Evolutionary conservation across 2,329 filamentous ascomycete species (phyloP).

Genomic region (Trichoderma sp.): DNA sequence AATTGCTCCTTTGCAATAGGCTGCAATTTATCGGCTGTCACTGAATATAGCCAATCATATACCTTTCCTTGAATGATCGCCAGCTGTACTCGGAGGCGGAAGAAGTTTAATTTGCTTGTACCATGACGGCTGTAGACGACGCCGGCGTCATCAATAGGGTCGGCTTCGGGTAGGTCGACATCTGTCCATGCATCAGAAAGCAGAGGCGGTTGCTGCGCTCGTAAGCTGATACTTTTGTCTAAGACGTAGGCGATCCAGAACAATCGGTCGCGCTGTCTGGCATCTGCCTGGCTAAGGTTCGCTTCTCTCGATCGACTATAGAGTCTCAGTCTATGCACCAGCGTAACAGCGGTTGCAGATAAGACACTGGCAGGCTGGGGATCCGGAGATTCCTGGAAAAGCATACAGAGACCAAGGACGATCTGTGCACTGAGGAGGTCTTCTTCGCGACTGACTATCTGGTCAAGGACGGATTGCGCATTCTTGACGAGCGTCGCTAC

Average conservation of each 20-base stretch:
- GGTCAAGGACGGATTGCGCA: not conserved
- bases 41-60: not conserved
- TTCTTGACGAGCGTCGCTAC: not conserved
- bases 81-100: not conserved
- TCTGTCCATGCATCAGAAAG: not conserved
- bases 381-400: not conserved
- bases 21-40: not conserved
- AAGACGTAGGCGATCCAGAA: not conserved
- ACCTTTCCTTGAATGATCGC: not conserved
- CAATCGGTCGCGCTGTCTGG: not conserved
- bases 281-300: not conserved
- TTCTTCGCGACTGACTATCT: not conserved
- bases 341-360: not conserved
- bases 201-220: not conserved
- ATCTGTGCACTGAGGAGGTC: not conserved
- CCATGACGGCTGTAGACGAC: not conserved
- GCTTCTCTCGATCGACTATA: not conserved
- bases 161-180: not conserved
- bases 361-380: not conserved
- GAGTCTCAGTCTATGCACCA: not conserved
- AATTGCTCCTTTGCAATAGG: not conserved
- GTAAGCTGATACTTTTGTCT: not conserved
- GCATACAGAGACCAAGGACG: not conserved
- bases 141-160: not conserved
- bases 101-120: not conserved